Conservation (phyloP, 257 asterid species). For the Orobanche coerulescens region DNA sequence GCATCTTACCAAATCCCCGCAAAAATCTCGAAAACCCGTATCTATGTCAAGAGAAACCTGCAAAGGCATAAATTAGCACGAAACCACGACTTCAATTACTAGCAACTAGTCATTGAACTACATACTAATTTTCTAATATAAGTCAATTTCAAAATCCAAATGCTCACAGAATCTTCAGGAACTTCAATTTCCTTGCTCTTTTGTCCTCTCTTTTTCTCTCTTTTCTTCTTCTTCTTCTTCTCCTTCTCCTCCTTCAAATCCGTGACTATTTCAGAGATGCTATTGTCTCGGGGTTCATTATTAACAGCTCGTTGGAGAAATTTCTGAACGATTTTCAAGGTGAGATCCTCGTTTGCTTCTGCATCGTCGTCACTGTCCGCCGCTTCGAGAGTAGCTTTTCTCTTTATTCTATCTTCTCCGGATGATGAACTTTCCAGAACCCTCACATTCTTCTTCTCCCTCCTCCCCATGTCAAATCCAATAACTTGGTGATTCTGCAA, state of each 20-base stretch:
- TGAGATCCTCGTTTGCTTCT: conserved; percentile 82
- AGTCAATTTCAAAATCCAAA: neutral
- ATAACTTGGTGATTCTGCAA: neutral
- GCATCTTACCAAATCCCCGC: conserved; percentile 39
- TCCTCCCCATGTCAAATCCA: conserved; percentile 33
- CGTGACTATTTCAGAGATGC: conserved; percentile 30
- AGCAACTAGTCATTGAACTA: neutral
- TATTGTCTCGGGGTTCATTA: conserved; percentile 18
- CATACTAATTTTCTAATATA: neutral
- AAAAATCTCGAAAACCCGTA: conserved; percentile 44
- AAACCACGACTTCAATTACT: conserved; percentile 8
- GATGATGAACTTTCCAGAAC: conserved; percentile 24
- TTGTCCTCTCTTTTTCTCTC: conserved; percentile 35
- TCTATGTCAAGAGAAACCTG: conserved; percentile 46
- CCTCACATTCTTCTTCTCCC: conserved; percentile 38
- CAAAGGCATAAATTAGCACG: neutral
- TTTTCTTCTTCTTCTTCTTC: conserved; percentile 41
- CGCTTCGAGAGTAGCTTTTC: conserved; percentile 17
- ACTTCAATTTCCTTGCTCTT: conserved; percentile 34
- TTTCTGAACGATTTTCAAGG: conserved; percentile 63
- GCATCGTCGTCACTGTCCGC: conserved; percentile 37
- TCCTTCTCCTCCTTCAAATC: conserved; percentile 31
- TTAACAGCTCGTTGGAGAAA: conserved; percentile 33
- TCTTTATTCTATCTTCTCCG: conserved; percentile 28
- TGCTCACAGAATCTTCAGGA: conserved; percentile 34